Base-by-base conservation (phyloP, 805 yeast species). In the Kazachstania kunashirensis region DNA sequence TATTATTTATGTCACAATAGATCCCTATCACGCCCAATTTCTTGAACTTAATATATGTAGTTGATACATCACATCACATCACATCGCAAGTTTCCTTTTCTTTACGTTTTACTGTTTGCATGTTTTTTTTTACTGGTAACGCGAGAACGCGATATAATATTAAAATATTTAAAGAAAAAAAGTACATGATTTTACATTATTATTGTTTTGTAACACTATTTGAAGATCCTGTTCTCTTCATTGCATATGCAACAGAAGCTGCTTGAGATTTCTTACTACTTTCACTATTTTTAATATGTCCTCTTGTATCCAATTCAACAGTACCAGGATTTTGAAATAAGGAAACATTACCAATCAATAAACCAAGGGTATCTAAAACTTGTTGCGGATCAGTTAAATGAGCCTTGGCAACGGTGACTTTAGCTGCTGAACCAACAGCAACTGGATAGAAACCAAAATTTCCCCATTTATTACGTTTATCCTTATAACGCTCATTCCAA, bases 401-500 rank as follows among this genome's bases (percentile, higher is more conserved):
- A 16, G 94, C 78, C 28, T 82, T 79, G 0, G 96, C 96, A 18
- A 75, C 71, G 0, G 96, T 88, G 46, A 73, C 68, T 57, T 86
- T 86, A 8, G 85, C 77, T 0, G 95, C 89, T 3, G 96, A 94
- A 0, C 96, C 96, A 31, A 88, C 94, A 16, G 94, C 84, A 23
- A 84, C 86, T 0, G 96, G 88, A 55, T 76, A 82, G 33, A 86
- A 63, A 12, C 89, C 83, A 56, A 72, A 72, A 32, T 68, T 55
- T 21, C 71, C 74, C 48, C 64, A 66, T n/a, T 56, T 48, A 47
- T 76, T 72, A 38, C 57, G 59, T 27, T 65, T 55, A 6, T 63
- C 61, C 2, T 63, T 56, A 8, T 54, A 55, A 13, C 59, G 57
- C 14, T 66, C 53, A 11, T 53, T 44, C 41, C 60, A 62, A n/a